Evolutionary conservation across 495 filamentous ascomycete genomes (phyloP).

Genomic region (Trichoderma parareesei): DNA sequence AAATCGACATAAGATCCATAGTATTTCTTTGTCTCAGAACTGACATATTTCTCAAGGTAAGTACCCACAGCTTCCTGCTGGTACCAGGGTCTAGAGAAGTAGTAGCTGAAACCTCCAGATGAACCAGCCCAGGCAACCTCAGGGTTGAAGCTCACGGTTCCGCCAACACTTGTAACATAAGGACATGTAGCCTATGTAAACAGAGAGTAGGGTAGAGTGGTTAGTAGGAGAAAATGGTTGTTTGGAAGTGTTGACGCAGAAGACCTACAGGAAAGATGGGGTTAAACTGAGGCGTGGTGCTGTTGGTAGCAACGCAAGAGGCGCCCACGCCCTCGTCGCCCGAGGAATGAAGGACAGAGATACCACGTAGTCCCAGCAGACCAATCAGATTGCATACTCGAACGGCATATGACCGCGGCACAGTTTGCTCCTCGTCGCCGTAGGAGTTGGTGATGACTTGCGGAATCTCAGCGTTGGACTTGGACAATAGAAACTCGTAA

Average conservation of each 20-base stretch:
- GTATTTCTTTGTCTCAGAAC: slow-evolving; percentile 14
- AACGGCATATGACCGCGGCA: slow-evolving; percentile 57
- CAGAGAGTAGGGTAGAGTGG: slow-evolving; percentile 42
- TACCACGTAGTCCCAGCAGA: slow-evolving; percentile 64
- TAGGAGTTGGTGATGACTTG: slow-evolving; percentile 73
- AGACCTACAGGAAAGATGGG: slow-evolving; percentile 1
- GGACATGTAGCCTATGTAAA: slow-evolving; percentile 62
- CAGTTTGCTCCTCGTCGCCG: slow-evolving; percentile 71
- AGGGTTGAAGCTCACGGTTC: slow-evolving; percentile 48
- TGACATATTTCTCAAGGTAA: slow-evolving; percentile 39
- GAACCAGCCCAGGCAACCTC: slow-evolving; percentile 53
- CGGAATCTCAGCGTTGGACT: slow-evolving; percentile 46
- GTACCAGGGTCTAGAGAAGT: slow-evolving; percentile 52
- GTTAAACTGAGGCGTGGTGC: slow-evolving; percentile 21
- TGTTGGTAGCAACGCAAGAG: slow-evolving; percentile 58
- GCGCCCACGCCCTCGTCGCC: slow-evolving; percentile 67
- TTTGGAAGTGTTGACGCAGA: background rate
- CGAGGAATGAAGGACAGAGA: slow-evolving; percentile 61
- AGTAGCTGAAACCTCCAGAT: slow-evolving; percentile 62
- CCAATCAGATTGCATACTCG: slow-evolving; percentile 61
- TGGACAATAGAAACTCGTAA: slow-evolving; percentile 38
- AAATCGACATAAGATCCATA: slow-evolving; percentile 52
- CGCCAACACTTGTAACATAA: slow-evolving; percentile 65
- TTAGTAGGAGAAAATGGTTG: background rate
- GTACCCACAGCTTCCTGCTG: slow-evolving; percentile 48